These are phyloP conservation scores for Dothideomycetes sp. DNA, from an alignment of 2,329 filamentous ascomycete genomes.

Conservation along the genomic window DNA sequence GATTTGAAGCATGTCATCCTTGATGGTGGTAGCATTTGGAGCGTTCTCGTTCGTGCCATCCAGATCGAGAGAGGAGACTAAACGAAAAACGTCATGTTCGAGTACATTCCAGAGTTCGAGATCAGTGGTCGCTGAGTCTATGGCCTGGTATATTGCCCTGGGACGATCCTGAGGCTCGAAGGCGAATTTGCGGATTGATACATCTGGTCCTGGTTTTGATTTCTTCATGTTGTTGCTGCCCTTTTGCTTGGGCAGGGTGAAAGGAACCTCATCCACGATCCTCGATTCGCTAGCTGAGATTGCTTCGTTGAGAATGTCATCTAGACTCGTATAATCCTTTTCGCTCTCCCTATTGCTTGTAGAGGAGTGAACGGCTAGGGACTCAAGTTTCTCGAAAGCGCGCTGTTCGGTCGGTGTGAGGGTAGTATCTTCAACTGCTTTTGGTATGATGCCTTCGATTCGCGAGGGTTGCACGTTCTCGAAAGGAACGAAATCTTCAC, in stretches of 20 bases:
- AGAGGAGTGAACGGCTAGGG: background rate
- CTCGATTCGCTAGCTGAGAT: background rate
- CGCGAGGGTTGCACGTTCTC: background rate
- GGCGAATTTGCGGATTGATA: too few species aligned
- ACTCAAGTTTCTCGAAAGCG: conserved; percentile 7
- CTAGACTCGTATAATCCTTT: background rate
- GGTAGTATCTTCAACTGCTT: background rate
- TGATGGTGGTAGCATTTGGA: background rate
- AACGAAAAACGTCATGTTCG: conserved; percentile 54
- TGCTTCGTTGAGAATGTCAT: conserved; percentile 10
- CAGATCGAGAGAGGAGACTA: conserved; percentile 14
- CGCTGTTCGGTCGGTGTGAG: conserved; percentile 1
- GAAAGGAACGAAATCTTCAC: conserved; percentile 6
- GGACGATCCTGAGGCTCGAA: too few species aligned
- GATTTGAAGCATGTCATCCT: background rate
- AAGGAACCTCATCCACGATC: too few species aligned
- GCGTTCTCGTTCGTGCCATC: conserved; percentile 8
- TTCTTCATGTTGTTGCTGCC: too few species aligned
- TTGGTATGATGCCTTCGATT: background rate
- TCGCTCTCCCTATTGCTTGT: background rate
- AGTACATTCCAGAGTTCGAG: conserved; percentile 58
- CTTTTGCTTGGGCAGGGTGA: too few species aligned
- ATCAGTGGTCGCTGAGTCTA: conserved; percentile 51
- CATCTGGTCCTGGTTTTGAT: too few species aligned
- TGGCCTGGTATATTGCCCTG: conserved; percentile 20